A percentile compares a stretch with the other conserved stretches of the same genome.
Evolutionary conservation across 208 protist genomes (phyloP).

Genomic region (Trypanosoma congolense): DNA sequence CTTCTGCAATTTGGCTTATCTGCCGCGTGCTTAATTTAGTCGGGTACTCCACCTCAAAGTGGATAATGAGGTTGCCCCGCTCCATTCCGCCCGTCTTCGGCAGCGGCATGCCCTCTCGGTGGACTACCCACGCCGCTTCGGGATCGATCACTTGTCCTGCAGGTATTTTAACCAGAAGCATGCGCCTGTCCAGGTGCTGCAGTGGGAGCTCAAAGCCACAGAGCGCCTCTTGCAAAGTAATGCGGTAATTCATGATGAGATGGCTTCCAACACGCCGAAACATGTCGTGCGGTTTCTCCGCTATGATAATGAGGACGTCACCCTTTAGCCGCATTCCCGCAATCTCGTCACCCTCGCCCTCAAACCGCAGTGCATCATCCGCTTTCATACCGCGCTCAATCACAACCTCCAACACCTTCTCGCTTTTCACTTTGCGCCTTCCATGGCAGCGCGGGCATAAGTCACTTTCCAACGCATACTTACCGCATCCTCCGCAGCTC

Average conservation of each 20-base stretch:
- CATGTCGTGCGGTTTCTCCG: conserved; percentile 85
- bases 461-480: conserved; percentile 70
- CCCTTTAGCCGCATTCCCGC: conserved; percentile 83
- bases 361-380: conserved; percentile 91
- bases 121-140: conserved; percentile 60
- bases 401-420: conserved; percentile 92
- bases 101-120: conserved; percentile 88
- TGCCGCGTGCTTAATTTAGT: conserved; percentile 29
- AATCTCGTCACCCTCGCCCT: conserved; percentile 93
- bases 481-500: conserved; percentile 88
- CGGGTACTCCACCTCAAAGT: conserved; percentile 87
- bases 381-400: conserved; percentile 93
- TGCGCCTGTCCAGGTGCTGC: conserved; percentile 86
- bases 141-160: conserved; percentile 77
- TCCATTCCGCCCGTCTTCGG: conserved; percentile 67
- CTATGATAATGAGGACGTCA: conserved; percentile 95
- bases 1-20: conserved; percentile 35
- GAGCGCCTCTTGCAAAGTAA: conserved; percentile 93
- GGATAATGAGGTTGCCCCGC: conserved; percentile 75
- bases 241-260: conserved; percentile 80
- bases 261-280: conserved; percentile 93
- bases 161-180: conserved; percentile 58
- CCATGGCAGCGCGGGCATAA: conserved; percentile 92
- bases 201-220: conserved; percentile 86
- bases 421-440: conserved; percentile 84